Evolutionary conservation across 2,329 filamentous ascomycete genomes (phyloP).

Genomic region (Amphichorda felina): DNA sequence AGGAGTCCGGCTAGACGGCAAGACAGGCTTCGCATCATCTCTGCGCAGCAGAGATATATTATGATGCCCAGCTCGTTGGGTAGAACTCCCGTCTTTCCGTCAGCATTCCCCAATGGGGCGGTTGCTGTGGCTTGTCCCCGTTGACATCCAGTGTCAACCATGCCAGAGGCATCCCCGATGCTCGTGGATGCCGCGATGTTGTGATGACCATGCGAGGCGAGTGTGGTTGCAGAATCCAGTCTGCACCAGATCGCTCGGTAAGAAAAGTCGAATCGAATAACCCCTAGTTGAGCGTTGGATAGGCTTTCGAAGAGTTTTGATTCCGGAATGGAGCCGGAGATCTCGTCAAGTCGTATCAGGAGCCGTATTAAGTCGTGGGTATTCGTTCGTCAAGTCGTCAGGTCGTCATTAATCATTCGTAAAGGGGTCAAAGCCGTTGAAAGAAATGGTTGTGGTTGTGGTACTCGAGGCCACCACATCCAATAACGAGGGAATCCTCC

Average conservation of each 20-base stretch:
- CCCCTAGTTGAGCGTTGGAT: slow-evolving; percentile 12
- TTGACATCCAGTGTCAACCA: slow-evolving; percentile 29
- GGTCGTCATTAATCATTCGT: slow-evolving; percentile 35
- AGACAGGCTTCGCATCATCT: slow-evolving; percentile 2
- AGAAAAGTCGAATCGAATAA: slow-evolving; percentile 15
- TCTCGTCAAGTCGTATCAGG: slow-evolving; percentile 19
- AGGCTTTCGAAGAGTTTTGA: slow-evolving; percentile 14
- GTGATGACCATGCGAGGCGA: slow-evolving; percentile 14
- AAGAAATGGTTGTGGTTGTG: slow-evolving; percentile 16
- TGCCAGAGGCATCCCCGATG: slow-evolving; percentile 24
- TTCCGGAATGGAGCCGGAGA: slow-evolving; percentile 19
- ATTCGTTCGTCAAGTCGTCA: slow-evolving; percentile 25
- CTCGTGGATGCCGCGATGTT: slow-evolving; percentile 21
- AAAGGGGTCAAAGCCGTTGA: slow-evolving; percentile 25
- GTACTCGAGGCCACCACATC: background rate
- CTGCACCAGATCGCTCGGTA: slow-evolving; percentile 4
- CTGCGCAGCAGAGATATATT: slow-evolving; percentile 5
- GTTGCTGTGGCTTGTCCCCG: slow-evolving; percentile 13
- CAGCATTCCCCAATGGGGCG: slow-evolving; percentile 8
- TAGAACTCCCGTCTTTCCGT: slow-evolving; percentile 1
- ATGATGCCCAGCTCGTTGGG: slow-evolving; percentile 4
- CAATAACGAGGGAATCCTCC: slow-evolving; percentile 1
- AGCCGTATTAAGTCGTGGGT: slow-evolving; percentile 16
- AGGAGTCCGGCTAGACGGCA: slow-evolving; percentile 1
- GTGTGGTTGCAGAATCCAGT: slow-evolving; percentile 16